These are phyloP conservation scores for Aspergillus sclerotialis DNA, from an alignment of 2,329 filamentous ascomycete species.

Conservation along the genomic window DNA sequence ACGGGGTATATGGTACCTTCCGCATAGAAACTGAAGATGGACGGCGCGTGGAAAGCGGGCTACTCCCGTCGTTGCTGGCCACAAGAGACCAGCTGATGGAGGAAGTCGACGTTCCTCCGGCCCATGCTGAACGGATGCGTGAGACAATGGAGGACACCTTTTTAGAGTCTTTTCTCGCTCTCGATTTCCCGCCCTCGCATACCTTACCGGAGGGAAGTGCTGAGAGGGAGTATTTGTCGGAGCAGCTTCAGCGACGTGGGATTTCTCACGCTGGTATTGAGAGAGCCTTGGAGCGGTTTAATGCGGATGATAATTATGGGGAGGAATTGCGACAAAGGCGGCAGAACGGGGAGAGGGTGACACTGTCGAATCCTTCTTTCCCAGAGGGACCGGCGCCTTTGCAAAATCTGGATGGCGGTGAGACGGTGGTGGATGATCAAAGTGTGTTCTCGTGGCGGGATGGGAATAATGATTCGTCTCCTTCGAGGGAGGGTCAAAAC, in stretches of 20 bases:
- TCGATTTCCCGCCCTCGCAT: conserved; percentile 34
- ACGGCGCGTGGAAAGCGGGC: conserved; percentile 32
- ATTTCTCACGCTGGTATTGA: conserved; percentile 32
- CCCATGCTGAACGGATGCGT: conserved; percentile 35
- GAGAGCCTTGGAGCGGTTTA: conserved; percentile 31
- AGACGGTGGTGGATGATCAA: conserved; percentile 35
- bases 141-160: conserved; percentile 40
- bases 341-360: conserved; percentile 33
- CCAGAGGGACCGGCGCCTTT: conserved; percentile 19
- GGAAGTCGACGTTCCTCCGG: conserved; percentile 29
- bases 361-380: conserved; percentile 26
- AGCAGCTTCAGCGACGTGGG: conserved; percentile 32
- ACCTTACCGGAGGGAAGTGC: conserved; percentile 23
- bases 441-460: conserved; percentile 41
- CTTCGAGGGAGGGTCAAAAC: conserved; percentile 59
- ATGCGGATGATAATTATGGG: conserved; percentile 32
- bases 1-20: conserved; percentile 37
- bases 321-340: conserved; percentile 31
- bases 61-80: conserved; percentile 36
- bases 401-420: conserved; percentile 24
- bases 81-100: conserved; percentile 37
- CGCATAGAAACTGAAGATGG: conserved; percentile 37
- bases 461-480: conserved; percentile 33
- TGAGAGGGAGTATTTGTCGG: conserved; percentile 30
- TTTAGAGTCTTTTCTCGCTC: conserved; percentile 35